Base-by-base conservation (phyloP, 2,329 filamentous ascomycete genomes). In the Zarea fungicola region DNA sequence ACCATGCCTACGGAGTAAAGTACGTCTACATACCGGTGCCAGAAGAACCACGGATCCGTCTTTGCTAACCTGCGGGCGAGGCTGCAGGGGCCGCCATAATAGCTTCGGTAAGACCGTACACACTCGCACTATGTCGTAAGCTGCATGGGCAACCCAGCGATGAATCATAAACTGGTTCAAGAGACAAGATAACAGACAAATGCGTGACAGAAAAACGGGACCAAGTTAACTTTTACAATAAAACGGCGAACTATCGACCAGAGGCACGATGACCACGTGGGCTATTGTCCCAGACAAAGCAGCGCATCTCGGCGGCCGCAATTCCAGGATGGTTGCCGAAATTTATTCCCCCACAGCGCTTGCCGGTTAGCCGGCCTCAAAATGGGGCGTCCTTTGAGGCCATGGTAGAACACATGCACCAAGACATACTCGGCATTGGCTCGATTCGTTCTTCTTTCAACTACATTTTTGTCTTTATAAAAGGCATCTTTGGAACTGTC, bases 341-440 rank as follows among this genome's bases (percentile, higher is more conserved):
- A 40, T n/a, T 40, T 41, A 40, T 40, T 48, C 44, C 44, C 44
- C 44, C 44, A 41, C 44, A 4, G 44, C 14, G 19, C 26, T 36
- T 48, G 44, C 36, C 44, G 44, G 26, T 48, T 48, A 48, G 44
- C 44, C 44, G 44, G 44, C 29, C 4, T n/a, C 44, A 23, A 14
- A 21, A 34, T 16, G 36, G 29, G 18, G 28, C 25, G 25, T 39
- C 19, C 25, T 32, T 45, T n/a, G 13, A 37, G 13, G 18, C 13
- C 13, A 11, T 35, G 28, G 7, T 13, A 7, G 3, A 11, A 41
- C 44, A 41, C 36, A 48, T 48, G 44, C 28, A 34, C n/a, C 25
- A 28, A 32, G 9, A 25, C 35, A 26, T 34, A 29, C 32, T 34
- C 34, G 28, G 29, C 28, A 34, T 48, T 48, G 35, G 36, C 44